Evolutionary conservation across 1,284 basidiomycete species (phyloP).

Genomic region (Boletus hoseneyae): DNA sequence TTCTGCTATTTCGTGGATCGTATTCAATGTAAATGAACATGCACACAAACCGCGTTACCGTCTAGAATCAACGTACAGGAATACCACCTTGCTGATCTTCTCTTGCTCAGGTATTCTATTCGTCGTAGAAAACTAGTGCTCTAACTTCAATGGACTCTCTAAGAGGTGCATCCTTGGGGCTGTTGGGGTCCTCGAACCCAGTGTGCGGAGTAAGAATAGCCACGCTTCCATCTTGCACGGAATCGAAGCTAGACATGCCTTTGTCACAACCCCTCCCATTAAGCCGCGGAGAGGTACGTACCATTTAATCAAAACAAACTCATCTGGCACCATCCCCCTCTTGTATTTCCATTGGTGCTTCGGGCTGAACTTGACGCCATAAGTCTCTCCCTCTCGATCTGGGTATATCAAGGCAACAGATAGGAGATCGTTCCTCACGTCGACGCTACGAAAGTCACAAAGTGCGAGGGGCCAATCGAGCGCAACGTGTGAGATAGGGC

Average conservation of each 20-base stretch:
- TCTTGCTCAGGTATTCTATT: neutral
- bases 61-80: neutral
- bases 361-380: conserved; percentile 19
- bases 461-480: conserved; percentile 48
- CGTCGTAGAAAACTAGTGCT: conserved; percentile 37
- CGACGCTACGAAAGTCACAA: conserved; percentile 48
- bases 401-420: conserved; percentile 30
- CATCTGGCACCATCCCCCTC: conserved; percentile 39
- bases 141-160: conserved; percentile 40
- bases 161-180: conserved; percentile 31
- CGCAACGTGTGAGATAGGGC: conserved; percentile 46
- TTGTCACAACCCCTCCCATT: neutral
- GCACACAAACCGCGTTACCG: neutral
- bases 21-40: no score
- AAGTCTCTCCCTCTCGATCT: conserved; percentile 21
- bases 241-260: conserved; percentile 8
- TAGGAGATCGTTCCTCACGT: conserved; percentile 36
- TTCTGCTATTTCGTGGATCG: no score
- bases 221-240: conserved; percentile 34
- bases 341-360: conserved; percentile 29
- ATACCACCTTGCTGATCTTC: no score
- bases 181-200: conserved; percentile 38
- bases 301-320: conserved; percentile 50
- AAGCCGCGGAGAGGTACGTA: conserved; percentile 19
- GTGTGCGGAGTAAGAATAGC: conserved; percentile 45